A percentile compares a stretch with the other conserved stretches of the same genome.
phyloP scores from a whole-genome alignment of 805 yeast species.

The Candida tallmaniae region DNA sequence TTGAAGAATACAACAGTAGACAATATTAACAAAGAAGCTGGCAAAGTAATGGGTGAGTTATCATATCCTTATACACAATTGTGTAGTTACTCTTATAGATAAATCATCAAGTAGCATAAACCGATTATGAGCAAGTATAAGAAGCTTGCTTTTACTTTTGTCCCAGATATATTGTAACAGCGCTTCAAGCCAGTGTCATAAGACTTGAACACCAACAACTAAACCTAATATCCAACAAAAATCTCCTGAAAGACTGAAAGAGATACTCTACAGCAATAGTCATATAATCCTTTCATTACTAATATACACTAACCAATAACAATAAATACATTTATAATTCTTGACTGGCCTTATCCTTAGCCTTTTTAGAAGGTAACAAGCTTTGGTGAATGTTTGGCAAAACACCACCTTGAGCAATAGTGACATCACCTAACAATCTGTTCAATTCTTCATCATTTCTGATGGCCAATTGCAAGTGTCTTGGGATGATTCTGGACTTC shows the following conservation, averaged over 20 bases:
- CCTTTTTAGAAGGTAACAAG: slow-evolving; percentile 78
- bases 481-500: slow-evolving; percentile 98
- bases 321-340: slow-evolving; percentile 43
- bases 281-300: slow-evolving; percentile 12
- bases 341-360: slow-evolving; percentile 61
- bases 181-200: no score
- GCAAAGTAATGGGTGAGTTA: no score
- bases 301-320: slow-evolving; percentile 13
- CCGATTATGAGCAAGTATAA: no score
- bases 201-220: no score
- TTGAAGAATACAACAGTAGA: no score
- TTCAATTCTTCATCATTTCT: slow-evolving; percentile 98
- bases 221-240: no score
- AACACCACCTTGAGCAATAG: slow-evolving; percentile 99
- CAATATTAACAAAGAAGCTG: no score
- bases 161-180: no score
- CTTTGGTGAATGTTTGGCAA: slow-evolving; percentile 94
- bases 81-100: no score
- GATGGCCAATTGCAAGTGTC: slow-evolving; percentile 97
- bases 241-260: background rate
- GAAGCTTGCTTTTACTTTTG: no score
- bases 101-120: no score
- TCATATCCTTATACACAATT: no score
- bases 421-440: slow-evolving; percentile 87
- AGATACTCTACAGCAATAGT: slow-evolving; percentile 1